These are phyloP conservation scores for Candida dajiaensis DNA, from an alignment of 805 yeast species.

Conservation along the genomic window DNA sequence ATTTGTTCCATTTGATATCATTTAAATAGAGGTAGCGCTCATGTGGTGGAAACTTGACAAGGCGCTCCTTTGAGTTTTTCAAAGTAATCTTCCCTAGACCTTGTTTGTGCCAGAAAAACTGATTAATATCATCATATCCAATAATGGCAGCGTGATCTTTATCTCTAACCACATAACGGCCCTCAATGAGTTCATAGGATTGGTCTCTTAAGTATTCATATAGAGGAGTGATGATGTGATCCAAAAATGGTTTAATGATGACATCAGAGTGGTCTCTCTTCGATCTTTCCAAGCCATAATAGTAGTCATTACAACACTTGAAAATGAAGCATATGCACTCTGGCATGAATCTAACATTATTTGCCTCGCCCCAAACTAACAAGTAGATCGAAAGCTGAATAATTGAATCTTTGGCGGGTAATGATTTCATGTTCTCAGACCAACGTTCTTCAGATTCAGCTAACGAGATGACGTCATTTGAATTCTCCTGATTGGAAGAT, in stretches of 20 bases:
- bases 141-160: slow-evolving; percentile 63
- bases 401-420: slow-evolving; percentile 48
- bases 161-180: slow-evolving; percentile 40
- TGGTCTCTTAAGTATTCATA: slow-evolving; percentile 56
- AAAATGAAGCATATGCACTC: slow-evolving; percentile 82
- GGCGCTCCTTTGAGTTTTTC: slow-evolving; percentile 29
- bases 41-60: slow-evolving; percentile 34
- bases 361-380: slow-evolving; percentile 87
- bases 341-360: slow-evolving; percentile 80
- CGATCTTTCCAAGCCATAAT: slow-evolving; percentile 39
- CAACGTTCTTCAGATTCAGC: slow-evolving; percentile 45
- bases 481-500: background rate
- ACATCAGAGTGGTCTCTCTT: slow-evolving; percentile 25
- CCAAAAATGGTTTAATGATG: slow-evolving; percentile 41
- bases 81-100: slow-evolving; percentile 57
- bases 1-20: slow-evolving; percentile 58
- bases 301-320: slow-evolving; percentile 72
- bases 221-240: slow-evolving; percentile 69
- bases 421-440: slow-evolving; percentile 43
- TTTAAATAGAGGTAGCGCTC: slow-evolving; percentile 52
- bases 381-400: slow-evolving; percentile 65
- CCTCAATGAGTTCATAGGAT: slow-evolving; percentile 39
- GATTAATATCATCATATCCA: slow-evolving; percentile 90
- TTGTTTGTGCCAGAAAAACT: slow-evolving; percentile 75
- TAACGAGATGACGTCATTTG: slow-evolving; percentile 18